Evolutionary conservation across 2,329 filamentous ascomycete genomes (phyloP), one percentile per base, ranked within the genome.

Genomic region (Berkeleyomyces basicola): DNA sequence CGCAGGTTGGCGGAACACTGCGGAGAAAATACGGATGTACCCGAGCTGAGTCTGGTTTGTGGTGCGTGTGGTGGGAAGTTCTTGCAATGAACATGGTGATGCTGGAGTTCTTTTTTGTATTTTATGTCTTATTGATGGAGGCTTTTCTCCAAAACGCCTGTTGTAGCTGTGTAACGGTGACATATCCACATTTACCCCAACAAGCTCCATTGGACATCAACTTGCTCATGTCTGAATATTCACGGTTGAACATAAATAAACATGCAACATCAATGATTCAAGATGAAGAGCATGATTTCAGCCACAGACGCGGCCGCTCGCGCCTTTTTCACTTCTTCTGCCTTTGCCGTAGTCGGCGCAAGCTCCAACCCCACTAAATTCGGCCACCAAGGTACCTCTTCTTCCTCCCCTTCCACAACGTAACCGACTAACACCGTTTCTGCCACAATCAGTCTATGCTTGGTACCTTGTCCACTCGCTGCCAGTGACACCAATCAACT

Each of bases 321-420:
- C 66, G 79, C 79, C 10, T 96, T 96, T 79, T 95, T 96, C 76
- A 79, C 82, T 3, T 86, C 86, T 6, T 82, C 86, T 36, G 78
- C 81, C 67, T 96, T 92, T 72, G 91, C 92, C 64, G 92, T 96
- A 37, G 90, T 91, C 23, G 92, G 92, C 69, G 92, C 92, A 44
- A 92, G 87, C 71, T 88, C 87, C 61, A 90, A 95, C 74, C 78
- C 87, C 47, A 77, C 79, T 71, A 96, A 96, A 73, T 96, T 87
- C 70, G 92, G 93, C 33, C 87, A 96, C 74, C 91, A 90, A 77
- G 84, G 90, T 91, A 73, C 64, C 76, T 70, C 43, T 23, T n/a
- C 36, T 39, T 46, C n/a, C 16, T 47, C 23, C 43, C 46, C 33
- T 51, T 40, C 55, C 23, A 49, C 51, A 11, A 5, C 36, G 9